Evolutionary conservation across 2,329 filamentous ascomycete genomes (phyloP).

Genomic region (Elsinoe necatrix): DNA sequence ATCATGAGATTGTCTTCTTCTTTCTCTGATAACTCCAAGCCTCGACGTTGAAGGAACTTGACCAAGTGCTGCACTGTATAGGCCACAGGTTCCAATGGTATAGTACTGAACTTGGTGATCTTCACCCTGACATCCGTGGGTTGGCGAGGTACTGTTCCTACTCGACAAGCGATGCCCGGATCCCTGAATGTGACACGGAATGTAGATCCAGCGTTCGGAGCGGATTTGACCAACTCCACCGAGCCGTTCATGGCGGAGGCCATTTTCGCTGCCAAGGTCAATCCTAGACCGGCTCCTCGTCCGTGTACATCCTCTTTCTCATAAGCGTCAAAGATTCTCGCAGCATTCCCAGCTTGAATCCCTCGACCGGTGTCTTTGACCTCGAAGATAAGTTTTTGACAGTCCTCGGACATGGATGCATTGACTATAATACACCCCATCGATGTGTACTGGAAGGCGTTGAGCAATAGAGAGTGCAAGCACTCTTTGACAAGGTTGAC

Average conservation of each 20-base stretch:
- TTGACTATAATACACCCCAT: slow-evolving; percentile 33
- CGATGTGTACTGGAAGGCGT: slow-evolving; percentile 36
- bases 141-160: background rate
- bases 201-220: slow-evolving; percentile 32
- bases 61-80: slow-evolving; percentile 18
- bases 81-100: slow-evolving; percentile 6
- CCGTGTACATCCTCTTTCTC: slow-evolving; percentile 35
- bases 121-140: background rate
- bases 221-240: slow-evolving; percentile 33
- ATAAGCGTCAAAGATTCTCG: slow-evolving; percentile 38
- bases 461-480: slow-evolving; percentile 35
- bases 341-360: slow-evolving; percentile 30
- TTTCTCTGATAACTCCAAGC: slow-evolving; percentile 14
- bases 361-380: slow-evolving; percentile 38
- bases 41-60: slow-evolving; percentile 19
- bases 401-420: slow-evolving; percentile 27
- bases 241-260: slow-evolving; percentile 34
- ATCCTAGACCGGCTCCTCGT: slow-evolving; percentile 36
- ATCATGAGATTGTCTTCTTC: slow-evolving; percentile 22
- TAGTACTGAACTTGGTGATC: slow-evolving; percentile 15
- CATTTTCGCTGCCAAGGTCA: slow-evolving; percentile 37
- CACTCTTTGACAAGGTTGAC: slow-evolving; percentile 36
- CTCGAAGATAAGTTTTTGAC: slow-evolving; percentile 31
- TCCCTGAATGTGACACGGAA: slow-evolving; percentile 31
- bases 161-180: slow-evolving; percentile 22